Evolutionary conservation across 75 land plant species (phyloP).

Genomic region (Sequoiadendron giganteum): DNA sequence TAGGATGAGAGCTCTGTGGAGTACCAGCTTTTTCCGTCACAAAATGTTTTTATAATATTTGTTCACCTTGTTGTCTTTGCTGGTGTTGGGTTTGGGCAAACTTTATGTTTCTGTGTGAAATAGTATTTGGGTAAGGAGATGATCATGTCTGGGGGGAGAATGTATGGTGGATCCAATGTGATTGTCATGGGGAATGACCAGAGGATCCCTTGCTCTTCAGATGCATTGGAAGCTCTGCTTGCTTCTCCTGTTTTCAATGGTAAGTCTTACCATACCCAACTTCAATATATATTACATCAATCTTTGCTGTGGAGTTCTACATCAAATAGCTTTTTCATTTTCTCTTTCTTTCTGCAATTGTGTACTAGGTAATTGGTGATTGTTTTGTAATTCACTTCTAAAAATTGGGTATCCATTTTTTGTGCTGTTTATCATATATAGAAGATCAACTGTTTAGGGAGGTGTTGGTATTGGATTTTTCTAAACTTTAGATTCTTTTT

Average conservation of each 20-base stretch:
- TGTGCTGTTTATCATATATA: not conserved
- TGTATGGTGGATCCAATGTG: conserved; percentile 19
- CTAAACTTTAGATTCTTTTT: not conserved
- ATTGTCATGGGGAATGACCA: conserved; percentile 19
- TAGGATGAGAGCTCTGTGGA: conserved; percentile 5
- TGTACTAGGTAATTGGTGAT: not conserved
- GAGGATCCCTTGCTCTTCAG: conserved; percentile 10
- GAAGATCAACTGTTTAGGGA: too few species aligned
- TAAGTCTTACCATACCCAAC: not conserved
- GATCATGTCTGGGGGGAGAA: conserved; percentile 35
- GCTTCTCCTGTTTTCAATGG: conserved; percentile 32
- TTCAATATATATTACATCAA: not conserved
- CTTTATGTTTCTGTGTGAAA: not conserved
- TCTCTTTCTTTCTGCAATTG: not conserved
- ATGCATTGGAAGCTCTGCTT: conserved; percentile 23
- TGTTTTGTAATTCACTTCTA: not conserved
- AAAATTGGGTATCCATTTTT: not conserved
- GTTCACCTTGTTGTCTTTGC: not conserved
- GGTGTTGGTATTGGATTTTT: not conserved
- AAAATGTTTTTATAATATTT: conserved; percentile 12
- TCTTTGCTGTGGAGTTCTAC: not conserved
- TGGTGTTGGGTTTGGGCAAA: not conserved
- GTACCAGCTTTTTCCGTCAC: conserved; percentile 51
- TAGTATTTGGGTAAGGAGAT: not conserved
- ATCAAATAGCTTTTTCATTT: not conserved